A percentile compares a stretch with the other conserved stretches of the same genome.
Conservation (phyloP, 176 grass and related monocot species). For the Zea mays region Zm-B73-REFERENCE-NAM-5.0 NC_050100.1:76810501-76811000, state of each 20-base stretch:
- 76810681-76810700: no score
- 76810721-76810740: no score
- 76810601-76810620: background rate
- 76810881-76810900: background rate
- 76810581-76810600: background rate
- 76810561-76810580: background rate
- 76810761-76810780: no score
- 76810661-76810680: no score
- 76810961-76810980: background rate
- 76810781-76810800: background rate
- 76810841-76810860: background rate
- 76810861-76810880: background rate
- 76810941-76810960: conserved; percentile 6
- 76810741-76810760: no score
- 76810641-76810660: no score
- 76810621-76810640: no score
- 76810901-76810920: background rate
- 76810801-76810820: background rate
- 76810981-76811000: background rate
- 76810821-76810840: background rate
- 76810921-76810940: background rate
- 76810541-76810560: background rate
- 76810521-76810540: background rate
- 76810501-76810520: background rate
- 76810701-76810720: no score